Percentiles rank a stretch among this genome's conserved stretches.
Conservation (phyloP, 1,139 yeast species). For the Petasospora fabianii region DNA sequence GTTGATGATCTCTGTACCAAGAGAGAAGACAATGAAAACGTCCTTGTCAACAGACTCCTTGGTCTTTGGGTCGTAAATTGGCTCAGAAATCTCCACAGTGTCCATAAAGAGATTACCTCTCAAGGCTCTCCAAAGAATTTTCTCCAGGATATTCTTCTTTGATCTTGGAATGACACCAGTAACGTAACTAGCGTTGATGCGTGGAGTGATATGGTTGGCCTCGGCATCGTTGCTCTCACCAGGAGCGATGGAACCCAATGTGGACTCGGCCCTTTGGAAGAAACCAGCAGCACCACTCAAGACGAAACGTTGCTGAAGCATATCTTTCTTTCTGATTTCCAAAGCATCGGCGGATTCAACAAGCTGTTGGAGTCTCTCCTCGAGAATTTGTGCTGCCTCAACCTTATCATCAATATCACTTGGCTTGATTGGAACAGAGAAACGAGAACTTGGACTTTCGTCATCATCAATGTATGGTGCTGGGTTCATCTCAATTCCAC, state of each 20-base stretch:
- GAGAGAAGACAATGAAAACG: constrained; percentile 82
- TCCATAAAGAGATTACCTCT: constrained; percentile 85
- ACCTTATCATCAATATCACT: constrained; percentile 74
- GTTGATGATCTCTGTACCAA: constrained; percentile 68
- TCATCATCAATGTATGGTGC: constrained; percentile 45
- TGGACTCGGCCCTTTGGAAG: constrained; percentile 38
- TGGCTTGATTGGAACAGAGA: constrained; percentile 34
- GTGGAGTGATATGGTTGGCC: constrained; percentile 26
- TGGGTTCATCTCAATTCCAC: constrained; percentile 42
- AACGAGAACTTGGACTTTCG: constrained; percentile 19
- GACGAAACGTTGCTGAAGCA: constrained; percentile 64
- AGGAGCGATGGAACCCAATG: constrained; percentile 45
- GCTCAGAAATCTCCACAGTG: constrained; percentile 62
- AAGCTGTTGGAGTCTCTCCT: constrained; percentile 54
- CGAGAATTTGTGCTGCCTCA: constrained; percentile 59
- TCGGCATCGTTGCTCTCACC: constrained; percentile 32
- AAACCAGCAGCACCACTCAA: constrained; percentile 49
- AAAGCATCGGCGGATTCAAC: constrained; percentile 53
- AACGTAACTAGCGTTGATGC: constrained; percentile 53
- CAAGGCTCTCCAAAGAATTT: constrained; percentile 87
- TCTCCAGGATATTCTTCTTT: constrained; percentile 69
- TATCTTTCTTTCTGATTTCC: constrained; percentile 49
- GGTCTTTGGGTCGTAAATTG: constrained; percentile 47
- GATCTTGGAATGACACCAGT: constrained; percentile 80
- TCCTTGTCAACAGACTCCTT: constrained; percentile 55